These are phyloP conservation scores for Bretziella fagacearum DNA, from an alignment of 2,329 filamentous ascomycete genomes.

Conservation along the genomic window DNA sequence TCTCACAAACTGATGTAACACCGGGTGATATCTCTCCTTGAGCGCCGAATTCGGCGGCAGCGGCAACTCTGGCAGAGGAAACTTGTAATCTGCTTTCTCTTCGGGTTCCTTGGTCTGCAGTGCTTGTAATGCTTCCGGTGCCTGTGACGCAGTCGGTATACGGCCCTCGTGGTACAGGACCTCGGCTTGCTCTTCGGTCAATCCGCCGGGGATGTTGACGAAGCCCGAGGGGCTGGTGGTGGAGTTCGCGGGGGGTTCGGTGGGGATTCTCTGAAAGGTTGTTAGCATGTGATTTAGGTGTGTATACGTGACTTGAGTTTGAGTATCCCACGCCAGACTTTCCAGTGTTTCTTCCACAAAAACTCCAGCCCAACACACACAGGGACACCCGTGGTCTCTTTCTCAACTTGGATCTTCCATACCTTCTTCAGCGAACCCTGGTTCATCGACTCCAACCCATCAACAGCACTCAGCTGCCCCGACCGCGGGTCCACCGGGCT, in stretches of 20 bases:
- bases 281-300: not conserved
- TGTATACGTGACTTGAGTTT: not conserved
- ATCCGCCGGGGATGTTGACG: slow-evolving; percentile 19
- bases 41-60: slow-evolving; percentile 46
- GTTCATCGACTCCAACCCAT: slow-evolving; percentile 19
- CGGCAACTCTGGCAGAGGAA: slow-evolving; percentile 50
- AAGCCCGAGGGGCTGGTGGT: slow-evolving; percentile 5
- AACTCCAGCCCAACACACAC: not conserved
- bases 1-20: slow-evolving; percentile 75
- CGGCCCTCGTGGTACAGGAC: slow-evolving; percentile 27
- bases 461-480: not conserved
- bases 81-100: slow-evolving; percentile 51
- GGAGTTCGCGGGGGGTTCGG: not conserved
- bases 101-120: slow-evolving; percentile 5
- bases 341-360: not conserved
- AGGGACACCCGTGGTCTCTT: not conserved
- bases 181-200: slow-evolving; percentile 28
- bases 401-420: not conserved
- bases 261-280: not conserved
- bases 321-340: not conserved
- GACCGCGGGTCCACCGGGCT: not conserved
- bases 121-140: slow-evolving; percentile 14
- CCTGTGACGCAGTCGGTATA: slow-evolving; percentile 22
- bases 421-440: slow-evolving; percentile 15
- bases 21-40: slow-evolving; percentile 69